phyloP scores from a whole-genome alignment of 2,329 filamentous ascomycete genomes.

The Ophiosphaerella narmari region DNA sequence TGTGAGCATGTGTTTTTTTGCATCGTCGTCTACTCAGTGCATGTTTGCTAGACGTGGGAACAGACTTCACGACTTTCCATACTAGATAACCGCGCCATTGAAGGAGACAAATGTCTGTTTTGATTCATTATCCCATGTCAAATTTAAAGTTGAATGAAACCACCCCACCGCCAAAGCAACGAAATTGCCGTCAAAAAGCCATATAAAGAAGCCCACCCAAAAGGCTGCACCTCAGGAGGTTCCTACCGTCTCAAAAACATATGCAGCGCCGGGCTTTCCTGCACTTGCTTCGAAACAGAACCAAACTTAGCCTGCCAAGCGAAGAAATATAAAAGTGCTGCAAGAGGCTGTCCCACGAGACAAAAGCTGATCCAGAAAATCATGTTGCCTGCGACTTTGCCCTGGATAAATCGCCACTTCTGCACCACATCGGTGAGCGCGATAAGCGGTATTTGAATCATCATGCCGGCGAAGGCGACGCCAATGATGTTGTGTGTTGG shows the following conservation, averaged over 20 bases:
- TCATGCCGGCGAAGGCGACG: constrained; percentile 92
- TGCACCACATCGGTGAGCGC: constrained; percentile 77
- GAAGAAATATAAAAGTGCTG: constrained; percentile 93
- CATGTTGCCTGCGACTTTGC: constrained; percentile 83
- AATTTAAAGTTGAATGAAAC: too few species aligned
- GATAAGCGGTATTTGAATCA: constrained; percentile 89
- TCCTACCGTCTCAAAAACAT: constrained; percentile 26
- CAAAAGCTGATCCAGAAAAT: constrained; percentile 98
- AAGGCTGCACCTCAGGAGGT: neutral
- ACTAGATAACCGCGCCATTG: too few species aligned
- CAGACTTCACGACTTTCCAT: too few species aligned
- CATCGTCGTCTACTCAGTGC: neutral
- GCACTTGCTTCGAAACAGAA: constrained; percentile 62
- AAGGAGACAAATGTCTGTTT: too few species aligned
- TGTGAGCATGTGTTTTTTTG: neutral
- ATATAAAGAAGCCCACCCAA: neutral
- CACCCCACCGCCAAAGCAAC: neutral
- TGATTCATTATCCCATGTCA: too few species aligned
- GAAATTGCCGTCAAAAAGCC: neutral
- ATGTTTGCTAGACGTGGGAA: too few species aligned
- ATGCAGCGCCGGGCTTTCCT: constrained; percentile 26
- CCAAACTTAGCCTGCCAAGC: constrained; percentile 99
- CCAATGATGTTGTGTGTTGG: constrained; percentile 94
- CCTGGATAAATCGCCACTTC: constrained; percentile 74
- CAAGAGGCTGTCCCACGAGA: constrained; percentile 90